Conservation (phyloP, 768 basidiomycete genomes). For the Mycena chlorophos region DNA sequence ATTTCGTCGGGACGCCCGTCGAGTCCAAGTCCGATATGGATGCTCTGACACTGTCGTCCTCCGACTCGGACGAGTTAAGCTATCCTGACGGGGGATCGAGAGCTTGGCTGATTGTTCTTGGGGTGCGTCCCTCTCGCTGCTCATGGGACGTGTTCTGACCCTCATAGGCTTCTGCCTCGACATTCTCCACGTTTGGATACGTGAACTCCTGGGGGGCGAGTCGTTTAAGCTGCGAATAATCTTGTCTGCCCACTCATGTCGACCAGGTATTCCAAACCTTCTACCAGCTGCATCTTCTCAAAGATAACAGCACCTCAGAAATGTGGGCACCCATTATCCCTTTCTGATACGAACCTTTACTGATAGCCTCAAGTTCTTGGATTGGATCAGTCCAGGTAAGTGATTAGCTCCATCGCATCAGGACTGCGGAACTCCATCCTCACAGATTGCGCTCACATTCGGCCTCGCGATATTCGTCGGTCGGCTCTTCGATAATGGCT, state of each 20-base stretch:
- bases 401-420: not conserved
- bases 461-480: constrained; percentile 64
- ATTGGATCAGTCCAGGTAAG: constrained; percentile 74
- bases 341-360: not conserved
- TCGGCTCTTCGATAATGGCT: constrained; percentile 73
- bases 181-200: constrained; percentile 53
- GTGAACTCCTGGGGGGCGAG: constrained; percentile 76
- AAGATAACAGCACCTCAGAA: constrained; percentile 40
- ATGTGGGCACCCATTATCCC: constrained; percentile 58
- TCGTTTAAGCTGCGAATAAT: constrained; percentile 12
- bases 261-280: constrained; percentile 71
- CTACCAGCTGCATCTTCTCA: constrained; percentile 57
- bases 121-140: constrained; percentile 25
- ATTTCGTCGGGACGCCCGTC: not conserved
- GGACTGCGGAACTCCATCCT: not conserved
- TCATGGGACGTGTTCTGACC: not conserved
- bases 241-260: not conserved
- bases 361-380: constrained; percentile 61
- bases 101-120: constrained; percentile 42
- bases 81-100: constrained; percentile 42
- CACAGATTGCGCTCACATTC: constrained; percentile 62
- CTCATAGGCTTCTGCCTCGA: constrained; percentile 12
- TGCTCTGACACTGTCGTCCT: not conserved
- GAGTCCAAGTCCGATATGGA: not conserved
- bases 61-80: constrained; percentile 3